Conservation (phyloP, 306 rosid species). For the barrel medic (Medicago truncatula) region DNA sequence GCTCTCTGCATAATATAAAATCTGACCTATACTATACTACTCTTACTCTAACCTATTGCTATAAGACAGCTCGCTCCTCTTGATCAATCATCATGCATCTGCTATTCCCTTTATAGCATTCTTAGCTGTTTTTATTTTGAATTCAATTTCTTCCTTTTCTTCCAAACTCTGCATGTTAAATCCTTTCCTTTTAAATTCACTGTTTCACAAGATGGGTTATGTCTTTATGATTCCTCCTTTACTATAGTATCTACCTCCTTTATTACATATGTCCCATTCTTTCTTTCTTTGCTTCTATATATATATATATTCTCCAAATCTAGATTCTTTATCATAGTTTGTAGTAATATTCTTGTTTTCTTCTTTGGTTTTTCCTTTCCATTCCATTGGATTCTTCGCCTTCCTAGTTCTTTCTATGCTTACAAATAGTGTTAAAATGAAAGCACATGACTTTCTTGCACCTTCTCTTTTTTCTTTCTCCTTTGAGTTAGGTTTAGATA, state of each 20-base stretch:
- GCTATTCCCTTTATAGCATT: slow-evolving; percentile 40
- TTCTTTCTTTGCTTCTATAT: not conserved
- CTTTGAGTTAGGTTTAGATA: not conserved
- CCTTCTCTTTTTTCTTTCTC: not conserved
- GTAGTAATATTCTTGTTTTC: not conserved
- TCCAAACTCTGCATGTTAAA: slow-evolving; percentile 24
- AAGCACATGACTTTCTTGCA: not conserved
- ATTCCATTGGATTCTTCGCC: not conserved
- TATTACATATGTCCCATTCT: slow-evolving; percentile 9
- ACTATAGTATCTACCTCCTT: not conserved
- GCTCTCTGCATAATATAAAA: slow-evolving; percentile 32
- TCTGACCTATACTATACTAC: slow-evolving; percentile 46
- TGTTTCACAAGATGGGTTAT: slow-evolving; percentile 43
- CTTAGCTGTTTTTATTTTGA: slow-evolving; percentile 51
- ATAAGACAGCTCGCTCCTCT: slow-evolving; percentile 38
- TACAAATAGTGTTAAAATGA: not conserved
- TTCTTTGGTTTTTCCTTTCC: not conserved
- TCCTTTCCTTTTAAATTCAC: slow-evolving; percentile 46
- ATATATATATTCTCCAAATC: not conserved
- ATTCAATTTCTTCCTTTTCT: slow-evolving; percentile 13
- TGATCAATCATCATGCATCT: slow-evolving; percentile 48
- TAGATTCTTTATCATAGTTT: not conserved
- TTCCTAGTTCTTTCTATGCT: not conserved
- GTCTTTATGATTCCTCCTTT: slow-evolving; percentile 27
- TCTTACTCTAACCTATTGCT: slow-evolving; percentile 13